These are phyloP conservation scores for Fraxinus velutina DNA, from an alignment of 305 asterid species.

Conservation along the genomic window DNA sequence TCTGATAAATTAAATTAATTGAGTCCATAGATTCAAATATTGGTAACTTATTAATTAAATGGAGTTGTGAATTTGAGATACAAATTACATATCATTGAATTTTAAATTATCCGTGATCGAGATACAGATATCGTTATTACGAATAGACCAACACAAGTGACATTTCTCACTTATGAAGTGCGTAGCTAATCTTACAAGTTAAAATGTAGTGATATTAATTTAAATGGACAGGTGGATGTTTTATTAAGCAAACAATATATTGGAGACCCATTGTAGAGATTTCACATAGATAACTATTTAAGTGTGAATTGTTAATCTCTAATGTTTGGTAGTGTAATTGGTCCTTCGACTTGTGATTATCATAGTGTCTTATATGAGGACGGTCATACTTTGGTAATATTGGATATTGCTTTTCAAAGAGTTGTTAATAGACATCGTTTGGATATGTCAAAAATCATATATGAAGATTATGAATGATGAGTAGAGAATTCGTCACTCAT, in stretches of 20 bases:
- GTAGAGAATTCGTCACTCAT: not conserved
- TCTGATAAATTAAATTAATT: too few species aligned
- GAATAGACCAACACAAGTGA: not conserved
- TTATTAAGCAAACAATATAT: too few species aligned
- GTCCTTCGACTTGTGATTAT: not conserved
- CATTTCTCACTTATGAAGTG: not conserved
- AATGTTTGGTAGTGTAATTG: too few species aligned
- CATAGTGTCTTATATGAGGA: too few species aligned
- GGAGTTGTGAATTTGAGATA: not conserved
- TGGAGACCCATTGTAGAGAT: not conserved
- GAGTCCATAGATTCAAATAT: too few species aligned
- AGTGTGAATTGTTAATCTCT: not conserved
- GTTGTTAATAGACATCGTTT: too few species aligned
- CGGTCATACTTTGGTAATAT: not conserved
- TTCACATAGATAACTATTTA: too few species aligned
- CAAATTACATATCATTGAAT: not conserved
- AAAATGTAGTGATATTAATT: not conserved
- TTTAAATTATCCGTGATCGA: not conserved
- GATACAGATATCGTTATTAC: too few species aligned
- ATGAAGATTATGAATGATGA: too few species aligned
- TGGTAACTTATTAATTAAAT: too few species aligned
- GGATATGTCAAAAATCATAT: not conserved
- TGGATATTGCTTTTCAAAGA: too few species aligned
- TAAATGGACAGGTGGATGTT: not conserved
- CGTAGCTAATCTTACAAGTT: not conserved